These are phyloP conservation scores for Epichloe brachyelytri DNA, from an alignment of 2,329 filamentous ascomycete species.

Conservation along the genomic window DNA sequence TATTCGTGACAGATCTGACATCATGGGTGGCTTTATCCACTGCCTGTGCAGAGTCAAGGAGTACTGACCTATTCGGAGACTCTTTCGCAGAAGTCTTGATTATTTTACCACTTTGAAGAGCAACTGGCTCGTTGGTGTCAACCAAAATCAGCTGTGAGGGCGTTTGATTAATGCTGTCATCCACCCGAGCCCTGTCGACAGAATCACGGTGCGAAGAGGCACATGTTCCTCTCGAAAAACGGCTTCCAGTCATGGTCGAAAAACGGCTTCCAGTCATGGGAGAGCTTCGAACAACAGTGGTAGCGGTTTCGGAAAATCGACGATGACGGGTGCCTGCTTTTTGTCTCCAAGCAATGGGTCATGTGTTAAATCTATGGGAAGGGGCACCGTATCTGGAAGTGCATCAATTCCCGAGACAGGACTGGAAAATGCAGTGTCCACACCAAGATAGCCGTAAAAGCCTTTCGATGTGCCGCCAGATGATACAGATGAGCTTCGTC, in stretches of 20 bases:
- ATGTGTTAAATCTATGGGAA: conserved; percentile 7
- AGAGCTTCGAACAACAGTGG: conserved; percentile 20
- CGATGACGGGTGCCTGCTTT: neutral
- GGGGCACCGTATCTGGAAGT: conserved; percentile 21
- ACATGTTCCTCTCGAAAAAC: conserved; percentile 3
- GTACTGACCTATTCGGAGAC: no score
- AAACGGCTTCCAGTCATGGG: conserved; percentile 9
- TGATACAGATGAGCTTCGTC: conserved; percentile 18
- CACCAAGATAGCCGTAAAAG: conserved; percentile 13
- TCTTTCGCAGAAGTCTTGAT: neutral
- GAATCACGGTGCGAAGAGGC: conserved; percentile 2
- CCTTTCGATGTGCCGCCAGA: conserved; percentile 6
- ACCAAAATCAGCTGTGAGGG: neutral
- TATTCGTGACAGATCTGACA: neutral
- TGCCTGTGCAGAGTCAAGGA: neutral
- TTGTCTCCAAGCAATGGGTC: neutral
- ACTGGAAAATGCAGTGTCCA: conserved; percentile 17
- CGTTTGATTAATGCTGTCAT: neutral
- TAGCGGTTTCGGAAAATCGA: conserved; percentile 25
- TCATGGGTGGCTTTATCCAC: neutral
- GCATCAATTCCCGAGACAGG: conserved; percentile 10
- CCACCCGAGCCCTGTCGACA: neutral
- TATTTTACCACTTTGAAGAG: neutral
- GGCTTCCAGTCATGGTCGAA: conserved; percentile 6
- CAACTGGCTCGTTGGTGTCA: neutral